Evolutionary conservation across 1,284 basidiomycete genomes (phyloP).

Genomic region (Cryptococcus sp.): DNA sequence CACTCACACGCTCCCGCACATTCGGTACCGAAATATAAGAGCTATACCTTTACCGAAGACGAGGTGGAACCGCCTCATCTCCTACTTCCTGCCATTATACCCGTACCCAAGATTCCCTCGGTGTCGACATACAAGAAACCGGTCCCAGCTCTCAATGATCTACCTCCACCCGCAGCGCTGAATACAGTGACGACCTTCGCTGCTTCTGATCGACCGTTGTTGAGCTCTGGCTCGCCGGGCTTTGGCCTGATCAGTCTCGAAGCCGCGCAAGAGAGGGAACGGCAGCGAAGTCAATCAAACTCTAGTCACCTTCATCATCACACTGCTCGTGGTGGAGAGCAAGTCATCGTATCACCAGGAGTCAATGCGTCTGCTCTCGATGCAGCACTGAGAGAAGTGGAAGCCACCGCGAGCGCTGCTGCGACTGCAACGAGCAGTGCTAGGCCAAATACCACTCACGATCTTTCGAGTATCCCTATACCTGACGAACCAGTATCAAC

Average conservation of each 20-base stretch:
- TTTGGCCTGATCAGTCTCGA: conserved; percentile 26
- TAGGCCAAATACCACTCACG: conserved; percentile 3
- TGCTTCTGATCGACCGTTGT: conserved; percentile 18
- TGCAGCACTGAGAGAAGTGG: too few relatives aligned
- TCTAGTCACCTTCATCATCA: too few relatives aligned
- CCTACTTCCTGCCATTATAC: conserved; percentile 5
- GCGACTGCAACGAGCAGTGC: not conserved
- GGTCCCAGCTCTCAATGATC: not conserved
- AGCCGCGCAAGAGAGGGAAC: conserved; percentile 24
- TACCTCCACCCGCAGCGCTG: not conserved
- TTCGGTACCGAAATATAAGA: not conserved
- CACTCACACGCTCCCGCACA: not conserved
- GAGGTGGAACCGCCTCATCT: not conserved
- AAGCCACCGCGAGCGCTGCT: not conserved
- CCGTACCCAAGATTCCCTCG: not conserved
- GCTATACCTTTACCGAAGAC: not conserved
- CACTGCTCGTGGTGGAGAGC: too few relatives aligned
- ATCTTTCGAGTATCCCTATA: not conserved
- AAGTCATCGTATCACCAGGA: too few relatives aligned
- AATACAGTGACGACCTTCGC: conserved; percentile 1
- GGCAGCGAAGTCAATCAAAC: not conserved
- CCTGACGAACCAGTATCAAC: conserved; percentile 2
- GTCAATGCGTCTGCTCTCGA: too few relatives aligned
- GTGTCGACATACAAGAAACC: conserved; percentile 6
- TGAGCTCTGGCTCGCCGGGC: conserved; percentile 24